Percentiles rank a stretch among this genome's conserved stretches.
Conservation (phyloP, 257 asterid genomes). For the Nicotiana attenuata region DNA sequence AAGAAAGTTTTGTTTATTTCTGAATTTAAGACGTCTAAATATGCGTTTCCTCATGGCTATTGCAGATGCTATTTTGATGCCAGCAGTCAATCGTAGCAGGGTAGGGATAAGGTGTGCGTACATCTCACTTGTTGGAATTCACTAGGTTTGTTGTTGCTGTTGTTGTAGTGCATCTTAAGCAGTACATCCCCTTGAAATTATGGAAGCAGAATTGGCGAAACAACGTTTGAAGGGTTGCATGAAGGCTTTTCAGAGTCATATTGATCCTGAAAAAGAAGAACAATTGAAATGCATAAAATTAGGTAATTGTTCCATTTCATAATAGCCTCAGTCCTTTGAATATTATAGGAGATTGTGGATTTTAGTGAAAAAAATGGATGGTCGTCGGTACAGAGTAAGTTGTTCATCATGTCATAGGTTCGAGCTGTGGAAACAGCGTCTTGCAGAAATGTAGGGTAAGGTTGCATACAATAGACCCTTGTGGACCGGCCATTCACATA, state of each 20-base stretch:
- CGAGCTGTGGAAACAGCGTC: too few species aligned
- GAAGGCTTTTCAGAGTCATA: slow-evolving; percentile 37
- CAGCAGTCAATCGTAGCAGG: neutral
- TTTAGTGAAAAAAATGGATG: too few species aligned
- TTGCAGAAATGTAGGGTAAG: too few species aligned
- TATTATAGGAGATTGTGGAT: slow-evolving; percentile 15
- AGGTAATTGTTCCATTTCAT: slow-evolving; percentile 39
- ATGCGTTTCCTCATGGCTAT: neutral
- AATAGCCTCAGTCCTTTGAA: slow-evolving; percentile 12
- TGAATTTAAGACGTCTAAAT: neutral
- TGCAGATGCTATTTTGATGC: neutral
- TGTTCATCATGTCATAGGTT: too few species aligned
- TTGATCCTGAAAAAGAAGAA: slow-evolving; percentile 63
- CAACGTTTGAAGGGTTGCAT: slow-evolving; percentile 43
- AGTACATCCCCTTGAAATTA: neutral
- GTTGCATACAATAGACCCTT: too few species aligned
- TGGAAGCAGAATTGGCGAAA: slow-evolving; percentile 26
- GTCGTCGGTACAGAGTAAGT: too few species aligned
- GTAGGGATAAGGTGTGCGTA: too few species aligned
- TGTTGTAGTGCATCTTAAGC: neutral
- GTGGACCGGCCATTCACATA: too few species aligned
- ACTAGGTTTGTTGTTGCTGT: too few species aligned
- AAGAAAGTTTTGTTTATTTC: neutral
- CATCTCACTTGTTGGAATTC: too few species aligned
- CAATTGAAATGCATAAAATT: slow-evolving; percentile 47